Evolutionary conservation across 768 basidiomycete genomes (phyloP).

Genomic region (Boletus rubescentipes): DNA sequence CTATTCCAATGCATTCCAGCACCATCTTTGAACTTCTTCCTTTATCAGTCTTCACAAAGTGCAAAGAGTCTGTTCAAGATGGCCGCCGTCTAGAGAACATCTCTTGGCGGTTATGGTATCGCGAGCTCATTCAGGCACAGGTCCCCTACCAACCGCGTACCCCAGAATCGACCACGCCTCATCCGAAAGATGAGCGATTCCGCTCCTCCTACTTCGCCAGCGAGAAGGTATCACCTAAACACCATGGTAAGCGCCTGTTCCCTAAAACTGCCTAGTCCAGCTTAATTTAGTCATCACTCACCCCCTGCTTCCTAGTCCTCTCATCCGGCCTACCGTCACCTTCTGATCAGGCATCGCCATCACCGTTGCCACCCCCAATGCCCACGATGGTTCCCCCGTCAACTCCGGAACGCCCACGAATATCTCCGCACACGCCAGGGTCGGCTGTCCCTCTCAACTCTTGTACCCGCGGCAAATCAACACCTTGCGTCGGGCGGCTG

Average conservation of each 20-base stretch:
- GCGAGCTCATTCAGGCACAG: constrained; percentile 49
- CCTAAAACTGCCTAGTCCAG: constrained; percentile 10
- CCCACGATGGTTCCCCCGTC: constrained; percentile 17
- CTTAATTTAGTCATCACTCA: constrained; percentile 18
- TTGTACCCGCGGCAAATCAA: constrained; percentile 21
- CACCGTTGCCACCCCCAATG: constrained; percentile 26
- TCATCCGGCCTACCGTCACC: constrained; percentile 26
- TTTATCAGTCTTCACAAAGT: constrained; percentile 75
- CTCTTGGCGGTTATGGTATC: constrained; percentile 83
- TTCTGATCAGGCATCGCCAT: constrained; percentile 30
- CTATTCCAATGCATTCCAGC: rapidly evolving
- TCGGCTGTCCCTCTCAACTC: constrained; percentile 9
- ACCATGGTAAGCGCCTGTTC: constrained; percentile 14
- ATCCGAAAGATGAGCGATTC: constrained; percentile 19
- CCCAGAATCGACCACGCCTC: constrained; percentile 24
- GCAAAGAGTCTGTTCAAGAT: constrained; percentile 74
- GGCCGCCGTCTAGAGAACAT: constrained; percentile 86
- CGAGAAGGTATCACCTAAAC: constrained; percentile 16
- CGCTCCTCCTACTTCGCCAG: constrained; percentile 30
- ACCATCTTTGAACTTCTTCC: constrained; percentile 4
- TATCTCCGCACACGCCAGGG: constrained; percentile 22
- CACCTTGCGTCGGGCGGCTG: constrained; percentile 41
- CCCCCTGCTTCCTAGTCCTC: constrained; percentile 16
- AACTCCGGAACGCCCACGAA: constrained; percentile 30
- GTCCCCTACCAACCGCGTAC: constrained; percentile 26